These are phyloP conservation scores for Penicillium sp. DNA, from an alignment of 2,329 filamentous ascomycete genomes.

Conservation along the genomic window DNA sequence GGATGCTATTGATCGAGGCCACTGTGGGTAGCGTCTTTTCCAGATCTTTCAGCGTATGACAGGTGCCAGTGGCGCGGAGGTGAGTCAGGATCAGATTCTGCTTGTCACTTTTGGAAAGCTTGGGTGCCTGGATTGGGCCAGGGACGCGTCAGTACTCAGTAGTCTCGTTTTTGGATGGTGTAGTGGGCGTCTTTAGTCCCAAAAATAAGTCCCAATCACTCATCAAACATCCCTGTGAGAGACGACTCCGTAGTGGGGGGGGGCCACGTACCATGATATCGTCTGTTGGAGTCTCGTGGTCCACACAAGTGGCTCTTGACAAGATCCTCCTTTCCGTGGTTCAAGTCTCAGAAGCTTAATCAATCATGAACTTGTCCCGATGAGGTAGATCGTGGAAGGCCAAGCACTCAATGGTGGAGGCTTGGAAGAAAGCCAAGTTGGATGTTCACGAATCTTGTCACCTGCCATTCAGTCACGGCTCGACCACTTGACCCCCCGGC, in stretches of 20 bases:
- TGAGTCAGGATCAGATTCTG: slow-evolving; percentile 63
- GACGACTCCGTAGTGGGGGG: slow-evolving; percentile 5
- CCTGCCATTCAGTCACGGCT: neutral
- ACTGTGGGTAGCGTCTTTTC: slow-evolving; percentile 68
- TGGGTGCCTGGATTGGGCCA: slow-evolving; percentile 51
- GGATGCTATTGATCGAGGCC: slow-evolving; percentile 69
- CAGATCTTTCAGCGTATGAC: slow-evolving; percentile 70
- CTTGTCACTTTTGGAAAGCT: slow-evolving; percentile 64
- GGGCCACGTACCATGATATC: slow-evolving; percentile 13
- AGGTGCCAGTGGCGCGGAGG: slow-evolving; percentile 65
- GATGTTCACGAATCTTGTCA: neutral
- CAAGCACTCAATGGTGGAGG: slow-evolving; percentile 20
- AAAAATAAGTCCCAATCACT: neutral
- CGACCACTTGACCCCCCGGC: neutral
- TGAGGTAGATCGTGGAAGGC: slow-evolving; percentile 9
- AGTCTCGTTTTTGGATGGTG: neutral
- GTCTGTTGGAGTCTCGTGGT: neutral
- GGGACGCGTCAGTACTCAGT: slow-evolving; percentile 35
- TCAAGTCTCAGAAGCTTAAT: slow-evolving; percentile 1
- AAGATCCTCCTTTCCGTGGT: slow-evolving; percentile 3
- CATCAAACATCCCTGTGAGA: neutral
- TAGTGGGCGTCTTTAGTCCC: neutral
- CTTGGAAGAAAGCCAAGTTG: slow-evolving; percentile 13
- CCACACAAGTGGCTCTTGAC: neutral
- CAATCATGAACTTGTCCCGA: slow-evolving; percentile 6